These are phyloP conservation scores for Boechera divaricarpa DNA, from an alignment of 345 rosid species.

Conservation along the genomic window DNA sequence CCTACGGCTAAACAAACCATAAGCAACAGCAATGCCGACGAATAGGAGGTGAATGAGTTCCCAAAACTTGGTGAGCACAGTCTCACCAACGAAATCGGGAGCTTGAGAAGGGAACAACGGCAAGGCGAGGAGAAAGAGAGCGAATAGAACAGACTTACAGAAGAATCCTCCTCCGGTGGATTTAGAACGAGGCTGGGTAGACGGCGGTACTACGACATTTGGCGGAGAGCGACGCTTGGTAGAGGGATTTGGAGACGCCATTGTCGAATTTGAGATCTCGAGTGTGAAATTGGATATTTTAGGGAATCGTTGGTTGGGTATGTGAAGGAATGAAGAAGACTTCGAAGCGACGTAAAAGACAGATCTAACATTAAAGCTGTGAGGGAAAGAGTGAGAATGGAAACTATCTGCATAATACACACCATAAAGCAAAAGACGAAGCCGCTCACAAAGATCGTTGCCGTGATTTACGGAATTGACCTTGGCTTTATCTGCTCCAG, in stretches of 20 bases:
- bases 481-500: conserved; percentile 21
- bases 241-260: conserved; percentile 55
- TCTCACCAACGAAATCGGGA: conserved; percentile 66
- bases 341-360: conserved; percentile 65
- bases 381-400: conserved; percentile 23
- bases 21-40: conserved; percentile 83
- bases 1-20: conserved; percentile 81
- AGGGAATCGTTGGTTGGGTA: conserved; percentile 22
- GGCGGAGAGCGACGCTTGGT: conserved; percentile 44
- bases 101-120: conserved; percentile 82
- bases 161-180: conserved; percentile 46
- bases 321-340: conserved; percentile 64
- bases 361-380: conserved; percentile 34
- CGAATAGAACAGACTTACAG: conserved; percentile 59
- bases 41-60: conserved; percentile 70
- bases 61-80: conserved; percentile 68
- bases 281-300: conserved; percentile 31
- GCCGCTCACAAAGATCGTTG: conserved; percentile 45
- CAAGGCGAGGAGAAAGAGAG: conserved; percentile 64
- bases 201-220: not conserved
- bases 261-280: conserved; percentile 38
- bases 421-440: conserved; percentile 35
- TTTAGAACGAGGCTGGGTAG: conserved; percentile 24
- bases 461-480: conserved; percentile 50
- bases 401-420: conserved; percentile 37